Base-by-base conservation (phyloP, 305 asterid genomes). In the Solanum aculeatissimum region DNA sequence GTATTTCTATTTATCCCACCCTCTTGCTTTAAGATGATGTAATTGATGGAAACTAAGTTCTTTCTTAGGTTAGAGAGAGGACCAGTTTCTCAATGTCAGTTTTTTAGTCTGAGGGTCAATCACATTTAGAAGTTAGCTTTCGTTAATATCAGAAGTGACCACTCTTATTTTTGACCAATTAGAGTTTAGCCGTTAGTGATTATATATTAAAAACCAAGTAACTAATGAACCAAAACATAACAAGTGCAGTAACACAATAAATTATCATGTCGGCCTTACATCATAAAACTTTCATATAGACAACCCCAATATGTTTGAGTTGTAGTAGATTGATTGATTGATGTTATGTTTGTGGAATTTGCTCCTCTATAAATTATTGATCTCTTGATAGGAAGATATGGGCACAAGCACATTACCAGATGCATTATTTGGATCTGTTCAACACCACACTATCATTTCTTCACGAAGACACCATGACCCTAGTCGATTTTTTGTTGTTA, bases 341-440 rank as follows among this genome's bases (percentile, higher is more conserved):
- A 51, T 77, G 2, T 58, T 27, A 49, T 25, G 60, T 25, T 74
- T 74, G 25, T 51, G 47, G 29, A 51, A 53, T 77, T 77, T 13
- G 25, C 47, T 14, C 42, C 21, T 84, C 1, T 72, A 12, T 11
- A 16, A 27, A 29, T 51, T 51, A 29, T 18, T 51, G 45, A 29
- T 77, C 65, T 77, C 32, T 51, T 63, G 83, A 71, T 87, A 87
- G 89, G 89, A 54, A 54, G 69, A 29, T 49, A 87, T 86, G 90
- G 85, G 75, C 75, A 74, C 87, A 21, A 69, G 83, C 23, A 51
- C 85, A 69, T 85, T 83, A 65, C 57, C 89, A 42, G 90, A 89
- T 79, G 83, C 87, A 15, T 83, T 81, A 43, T 55, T 62, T n/a
- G 58, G 88, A 72, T 72, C 80, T 85, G 38, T 40, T 82, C 32